Evolutionary conservation across 495 filamentous ascomycete species (phyloP).

Genomic region (Filosporella fistucella): DNA sequence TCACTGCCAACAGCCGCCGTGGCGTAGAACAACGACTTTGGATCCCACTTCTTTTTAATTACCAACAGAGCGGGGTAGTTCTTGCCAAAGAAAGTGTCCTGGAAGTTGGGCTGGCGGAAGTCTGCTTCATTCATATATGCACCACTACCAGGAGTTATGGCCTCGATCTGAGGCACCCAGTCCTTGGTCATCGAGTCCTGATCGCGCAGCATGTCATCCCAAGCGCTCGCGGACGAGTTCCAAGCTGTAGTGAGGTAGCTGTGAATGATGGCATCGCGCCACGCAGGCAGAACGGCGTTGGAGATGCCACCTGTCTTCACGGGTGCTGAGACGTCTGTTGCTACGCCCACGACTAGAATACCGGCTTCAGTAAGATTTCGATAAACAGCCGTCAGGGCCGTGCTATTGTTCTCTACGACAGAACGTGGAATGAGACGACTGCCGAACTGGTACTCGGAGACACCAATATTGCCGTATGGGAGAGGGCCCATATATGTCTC

Average conservation of each 20-base stretch:
- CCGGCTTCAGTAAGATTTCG: conserved; percentile 42
- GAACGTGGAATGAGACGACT: conserved; percentile 53
- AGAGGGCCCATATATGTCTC: conserved; percentile 37
- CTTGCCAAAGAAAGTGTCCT: conserved; percentile 43
- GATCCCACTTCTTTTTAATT: conserved; percentile 54
- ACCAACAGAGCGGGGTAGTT: conserved; percentile 39
- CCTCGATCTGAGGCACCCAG: conserved; percentile 31
- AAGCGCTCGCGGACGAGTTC: conserved; percentile 34
- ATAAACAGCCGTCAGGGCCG: conserved; percentile 31
- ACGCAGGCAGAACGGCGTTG: conserved; percentile 54
- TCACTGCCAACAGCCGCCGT: conserved; percentile 57
- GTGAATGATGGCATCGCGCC: conserved; percentile 46
- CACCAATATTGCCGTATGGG: conserved; percentile 40
- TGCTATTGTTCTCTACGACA: conserved; percentile 41
- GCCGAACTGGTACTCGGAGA: conserved; percentile 48
- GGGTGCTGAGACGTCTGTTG: conserved; percentile 21
- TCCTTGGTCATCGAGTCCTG: conserved; percentile 31
- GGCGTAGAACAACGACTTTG: conserved; percentile 54
- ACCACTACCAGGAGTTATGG: conserved; percentile 32
- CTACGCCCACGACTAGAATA: conserved; percentile 36
- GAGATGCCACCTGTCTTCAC: conserved; percentile 22
- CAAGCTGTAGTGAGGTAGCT: conserved; percentile 28
- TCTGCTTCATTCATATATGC: conserved; percentile 43
- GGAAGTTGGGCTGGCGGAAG: conserved; percentile 47
- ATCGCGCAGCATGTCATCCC: conserved; percentile 21